Evolutionary conservation across 2,329 filamentous ascomycete genomes (phyloP).

Genomic region (Colletotrichum sp.): DNA sequence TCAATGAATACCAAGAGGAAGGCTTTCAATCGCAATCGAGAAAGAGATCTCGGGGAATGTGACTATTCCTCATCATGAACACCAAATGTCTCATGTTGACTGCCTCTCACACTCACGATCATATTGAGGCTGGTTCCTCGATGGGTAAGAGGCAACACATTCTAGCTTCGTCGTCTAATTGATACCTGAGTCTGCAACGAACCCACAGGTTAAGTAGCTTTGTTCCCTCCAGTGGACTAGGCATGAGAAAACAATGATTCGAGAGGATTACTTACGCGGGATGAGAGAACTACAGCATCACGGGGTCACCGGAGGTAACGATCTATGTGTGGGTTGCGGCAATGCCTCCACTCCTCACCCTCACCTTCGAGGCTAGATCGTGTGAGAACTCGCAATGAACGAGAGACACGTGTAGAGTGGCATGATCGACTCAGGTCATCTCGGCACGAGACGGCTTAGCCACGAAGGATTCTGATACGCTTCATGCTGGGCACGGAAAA

Average conservation of each 20-base stretch:
- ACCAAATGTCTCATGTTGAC: background rate
- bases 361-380: background rate
- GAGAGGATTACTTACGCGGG: background rate
- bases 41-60: background rate
- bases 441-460: constrained; percentile 1
- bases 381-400: background rate
- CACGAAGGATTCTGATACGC: background rate
- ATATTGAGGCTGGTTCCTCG: background rate
- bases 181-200: background rate
- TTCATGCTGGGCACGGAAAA: background rate
- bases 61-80: background rate
- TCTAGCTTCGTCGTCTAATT: background rate
- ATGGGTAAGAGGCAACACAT: background rate
- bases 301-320: background rate
- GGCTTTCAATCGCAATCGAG: background rate
- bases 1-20: background rate
- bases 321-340: background rate
- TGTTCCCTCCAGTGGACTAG: background rate
- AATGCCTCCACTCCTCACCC: background rate
- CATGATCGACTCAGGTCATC: background rate
- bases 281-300: background rate
- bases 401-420: background rate
- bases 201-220: background rate
- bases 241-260: background rate
- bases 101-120: background rate